Conservation (phyloP, 179 eudicot species). For the Beta macrorhiza region DNA sequence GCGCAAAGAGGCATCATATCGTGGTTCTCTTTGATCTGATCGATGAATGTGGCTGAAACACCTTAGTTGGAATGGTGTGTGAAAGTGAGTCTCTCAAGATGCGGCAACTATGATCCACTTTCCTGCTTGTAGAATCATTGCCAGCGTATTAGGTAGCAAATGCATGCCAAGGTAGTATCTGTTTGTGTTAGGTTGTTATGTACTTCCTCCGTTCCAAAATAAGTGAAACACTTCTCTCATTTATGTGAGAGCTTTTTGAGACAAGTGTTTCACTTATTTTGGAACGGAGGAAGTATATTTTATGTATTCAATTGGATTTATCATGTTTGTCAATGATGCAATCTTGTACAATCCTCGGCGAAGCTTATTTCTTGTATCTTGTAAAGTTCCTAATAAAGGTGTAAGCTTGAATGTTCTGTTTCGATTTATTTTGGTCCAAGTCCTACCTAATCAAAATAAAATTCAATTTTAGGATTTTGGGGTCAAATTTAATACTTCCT, state of each 20-base stretch:
- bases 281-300: neutral
- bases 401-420: no score
- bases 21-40: neutral
- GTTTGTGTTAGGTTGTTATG: neutral
- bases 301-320: neutral
- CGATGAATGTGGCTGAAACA: neutral
- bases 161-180: neutral
- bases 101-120: constrained; percentile 1
- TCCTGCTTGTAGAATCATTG: neutral
- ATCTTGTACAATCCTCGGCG: neutral
- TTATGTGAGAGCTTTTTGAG: no score
- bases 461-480: no score
- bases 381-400: neutral
- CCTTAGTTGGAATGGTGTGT: neutral
- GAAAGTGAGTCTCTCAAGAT: neutral
- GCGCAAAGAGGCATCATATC: neutral
- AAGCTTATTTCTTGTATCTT: neutral
- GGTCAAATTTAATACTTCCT: no score
- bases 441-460: no score
- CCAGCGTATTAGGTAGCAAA: constrained; percentile 7
- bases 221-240: no score
- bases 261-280: no score
- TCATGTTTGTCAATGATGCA: neutral
- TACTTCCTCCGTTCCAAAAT: no score
- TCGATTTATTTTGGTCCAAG: no score